Percentiles rank a stretch among this genome's conserved stretches.
These are phyloP conservation scores for Monosporascus sp. DNA, from an alignment of 2,329 filamentous ascomycete genomes.

Conservation along the genomic window DNA sequence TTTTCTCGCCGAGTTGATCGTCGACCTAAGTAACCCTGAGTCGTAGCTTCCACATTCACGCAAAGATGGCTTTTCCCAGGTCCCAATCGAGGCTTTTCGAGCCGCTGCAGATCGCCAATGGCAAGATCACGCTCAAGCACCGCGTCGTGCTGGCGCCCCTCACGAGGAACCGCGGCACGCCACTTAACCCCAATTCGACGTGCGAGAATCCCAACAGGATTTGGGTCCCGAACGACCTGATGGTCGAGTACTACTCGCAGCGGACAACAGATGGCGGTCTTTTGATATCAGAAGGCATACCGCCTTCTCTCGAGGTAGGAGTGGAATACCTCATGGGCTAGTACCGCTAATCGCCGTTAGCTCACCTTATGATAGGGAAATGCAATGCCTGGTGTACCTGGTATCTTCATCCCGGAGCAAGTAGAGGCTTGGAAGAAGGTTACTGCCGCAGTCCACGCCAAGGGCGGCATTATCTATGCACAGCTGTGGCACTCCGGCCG, in stretches of 20 bases:
- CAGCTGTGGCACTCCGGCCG: slow-evolving; percentile 60
- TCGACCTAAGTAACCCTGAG: background rate
- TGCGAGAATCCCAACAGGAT: slow-evolving; percentile 44
- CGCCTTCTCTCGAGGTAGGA: slow-evolving; percentile 36
- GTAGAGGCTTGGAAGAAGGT: slow-evolving; percentile 53
- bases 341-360: background rate
- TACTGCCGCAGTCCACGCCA: slow-evolving; percentile 54
- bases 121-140: slow-evolving; percentile 44
- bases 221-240: slow-evolving; percentile 41
- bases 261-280: slow-evolving; percentile 36
- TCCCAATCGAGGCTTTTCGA: slow-evolving; percentile 29
- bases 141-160: slow-evolving; percentile 47
- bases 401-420: slow-evolving; percentile 49
- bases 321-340: slow-evolving; percentile 6
- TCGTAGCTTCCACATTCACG: background rate
- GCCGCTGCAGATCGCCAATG: slow-evolving; percentile 33
- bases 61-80: background rate
- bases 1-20: background rate
- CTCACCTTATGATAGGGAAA: slow-evolving; percentile 4
- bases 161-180: slow-evolving; percentile 47
- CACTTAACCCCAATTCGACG: slow-evolving; percentile 35
- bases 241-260: slow-evolving; percentile 38
- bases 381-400: slow-evolving; percentile 42
- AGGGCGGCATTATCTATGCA: slow-evolving; percentile 51
- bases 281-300: slow-evolving; percentile 41